Evolutionary conservation across 768 basidiomycete genomes (phyloP).

Genomic region (Boletales sp.): DNA sequence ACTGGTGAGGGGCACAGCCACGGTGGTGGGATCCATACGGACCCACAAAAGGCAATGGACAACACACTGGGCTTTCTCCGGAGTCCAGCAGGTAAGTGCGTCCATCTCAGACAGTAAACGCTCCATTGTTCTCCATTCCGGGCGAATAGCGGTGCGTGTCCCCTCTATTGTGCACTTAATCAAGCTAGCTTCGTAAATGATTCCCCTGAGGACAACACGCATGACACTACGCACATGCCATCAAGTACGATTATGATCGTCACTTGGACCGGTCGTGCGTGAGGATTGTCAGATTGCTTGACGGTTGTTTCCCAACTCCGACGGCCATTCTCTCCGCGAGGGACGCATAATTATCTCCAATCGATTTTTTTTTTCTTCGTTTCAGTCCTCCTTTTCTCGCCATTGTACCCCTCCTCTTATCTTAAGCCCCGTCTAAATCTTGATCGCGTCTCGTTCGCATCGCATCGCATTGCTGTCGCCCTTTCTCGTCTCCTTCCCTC

Average conservation of each 20-base stretch:
- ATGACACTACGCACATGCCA: not conserved
- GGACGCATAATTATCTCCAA: constrained; percentile 20
- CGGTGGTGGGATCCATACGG: constrained; percentile 39
- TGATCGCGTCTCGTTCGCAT: constrained; percentile 26
- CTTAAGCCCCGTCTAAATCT: constrained; percentile 33
- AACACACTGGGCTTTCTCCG: not conserved
- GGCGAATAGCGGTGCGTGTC: constrained; percentile 19
- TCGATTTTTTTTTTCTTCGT: constrained; percentile 23
- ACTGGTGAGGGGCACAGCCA: constrained; percentile 31
- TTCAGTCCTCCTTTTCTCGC: constrained; percentile 20
- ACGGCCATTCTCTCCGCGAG: constrained; percentile 32
- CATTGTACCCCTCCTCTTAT: constrained; percentile 17
- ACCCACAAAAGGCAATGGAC: constrained; percentile 34
- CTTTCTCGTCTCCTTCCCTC: constrained; percentile 13
- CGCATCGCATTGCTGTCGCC: constrained; percentile 35
- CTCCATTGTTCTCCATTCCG: constrained; percentile 29
- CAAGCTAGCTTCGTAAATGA: constrained; percentile 7
- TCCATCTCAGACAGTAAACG: too few relatives aligned
- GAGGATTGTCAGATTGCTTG: constrained; percentile 18
- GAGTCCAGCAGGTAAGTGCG: not conserved
- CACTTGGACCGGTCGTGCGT: not conserved
- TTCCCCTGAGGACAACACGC: not conserved
- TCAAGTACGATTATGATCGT: not conserved
- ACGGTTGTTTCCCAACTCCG: constrained; percentile 30
- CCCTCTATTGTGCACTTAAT: constrained; percentile 26